Evolutionary conservation across 139 green algal genomes (phyloP).

Genomic region (Picochlorum sp.): DNA sequence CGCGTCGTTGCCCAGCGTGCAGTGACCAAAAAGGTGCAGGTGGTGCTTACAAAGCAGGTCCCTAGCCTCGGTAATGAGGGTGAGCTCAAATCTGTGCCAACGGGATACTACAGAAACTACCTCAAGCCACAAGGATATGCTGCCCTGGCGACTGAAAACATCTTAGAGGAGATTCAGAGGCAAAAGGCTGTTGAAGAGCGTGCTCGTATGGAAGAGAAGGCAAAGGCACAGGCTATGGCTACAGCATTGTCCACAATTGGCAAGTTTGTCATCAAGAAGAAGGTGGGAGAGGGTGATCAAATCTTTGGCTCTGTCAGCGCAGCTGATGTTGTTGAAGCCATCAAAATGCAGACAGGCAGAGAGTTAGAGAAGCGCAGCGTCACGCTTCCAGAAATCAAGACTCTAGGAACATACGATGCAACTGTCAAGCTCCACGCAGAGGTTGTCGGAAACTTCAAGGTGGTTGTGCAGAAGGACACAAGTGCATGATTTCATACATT

Average conservation of each 20-base stretch:
- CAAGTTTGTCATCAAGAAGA: constrained; percentile 91
- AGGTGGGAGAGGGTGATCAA: constrained; percentile 69
- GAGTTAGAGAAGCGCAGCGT: constrained; percentile 64
- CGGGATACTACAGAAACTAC: constrained; percentile 86
- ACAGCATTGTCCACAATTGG: constrained; percentile 60
- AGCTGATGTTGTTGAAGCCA: constrained; percentile 64
- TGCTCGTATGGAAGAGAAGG: constrained; percentile 48
- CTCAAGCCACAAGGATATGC: constrained; percentile 53
- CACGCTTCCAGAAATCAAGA: constrained; percentile 82
- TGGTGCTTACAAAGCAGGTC: constrained; percentile 49
- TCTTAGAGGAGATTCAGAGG: constrained; percentile 46
- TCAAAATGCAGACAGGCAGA: constrained; percentile 69
- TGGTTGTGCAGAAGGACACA: constrained; percentile 70
- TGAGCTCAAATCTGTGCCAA: constrained; percentile 62
- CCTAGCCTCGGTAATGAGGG: constrained; percentile 52
- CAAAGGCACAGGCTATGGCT: constrained; percentile 46
- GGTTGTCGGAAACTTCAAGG: constrained; percentile 72
- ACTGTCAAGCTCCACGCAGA: constrained; percentile 65
- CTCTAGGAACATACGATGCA: constrained; percentile 69
- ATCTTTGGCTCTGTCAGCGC: constrained; percentile 75
- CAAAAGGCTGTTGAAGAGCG: constrained; percentile 27
- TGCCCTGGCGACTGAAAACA: constrained; percentile 49
- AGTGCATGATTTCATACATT: not conserved
- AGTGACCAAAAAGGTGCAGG: constrained; percentile 35
- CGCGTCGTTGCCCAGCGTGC: constrained; percentile 24